Conservation (phyloP, 805 yeast genomes). For the Monosporozyma aerobia region DNA sequence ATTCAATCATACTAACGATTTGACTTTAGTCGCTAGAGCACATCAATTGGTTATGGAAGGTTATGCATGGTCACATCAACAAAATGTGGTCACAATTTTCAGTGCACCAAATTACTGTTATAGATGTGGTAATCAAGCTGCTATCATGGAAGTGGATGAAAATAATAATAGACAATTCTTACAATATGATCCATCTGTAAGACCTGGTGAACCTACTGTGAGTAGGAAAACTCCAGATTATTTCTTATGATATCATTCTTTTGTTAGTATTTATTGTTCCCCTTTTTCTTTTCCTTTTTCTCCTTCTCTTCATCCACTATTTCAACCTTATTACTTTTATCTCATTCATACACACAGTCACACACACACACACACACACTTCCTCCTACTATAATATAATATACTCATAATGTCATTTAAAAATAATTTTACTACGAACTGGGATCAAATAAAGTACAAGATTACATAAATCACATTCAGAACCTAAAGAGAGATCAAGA, state of each 20-base stretch:
- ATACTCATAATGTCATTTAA: not conserved
- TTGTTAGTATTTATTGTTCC: not conserved
- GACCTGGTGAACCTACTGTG: slow-evolving; percentile 97
- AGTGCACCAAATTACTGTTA: slow-evolving; percentile 95
- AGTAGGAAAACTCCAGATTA: slow-evolving; percentile 96
- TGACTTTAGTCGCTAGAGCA: slow-evolving; percentile 83
- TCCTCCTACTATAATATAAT: not conserved
- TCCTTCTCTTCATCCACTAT: not conserved
- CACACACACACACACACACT: not conserved
- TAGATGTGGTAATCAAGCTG: slow-evolving; percentile 97
- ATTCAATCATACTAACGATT: slow-evolving; percentile 82
- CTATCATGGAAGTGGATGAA: slow-evolving; percentile 96
- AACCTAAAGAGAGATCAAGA: not conserved
- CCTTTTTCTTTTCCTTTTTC: too few species aligned
- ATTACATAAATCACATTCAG: not conserved
- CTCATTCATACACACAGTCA: not conserved
- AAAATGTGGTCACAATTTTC: slow-evolving; percentile 86
- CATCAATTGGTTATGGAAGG: slow-evolving; percentile 99
- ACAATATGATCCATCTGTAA: slow-evolving; percentile 92
- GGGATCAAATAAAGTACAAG: not conserved
- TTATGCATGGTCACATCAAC: slow-evolving; percentile 89
- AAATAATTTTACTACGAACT: not conserved
- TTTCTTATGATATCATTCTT: slow-evolving; percentile 47
- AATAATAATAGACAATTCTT: slow-evolving; percentile 82
- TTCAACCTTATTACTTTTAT: not conserved